phyloP scores from a whole-genome alignment of 2,329 filamentous ascomycete species.

The Hymenoscyphus fraxineus region DNA sequence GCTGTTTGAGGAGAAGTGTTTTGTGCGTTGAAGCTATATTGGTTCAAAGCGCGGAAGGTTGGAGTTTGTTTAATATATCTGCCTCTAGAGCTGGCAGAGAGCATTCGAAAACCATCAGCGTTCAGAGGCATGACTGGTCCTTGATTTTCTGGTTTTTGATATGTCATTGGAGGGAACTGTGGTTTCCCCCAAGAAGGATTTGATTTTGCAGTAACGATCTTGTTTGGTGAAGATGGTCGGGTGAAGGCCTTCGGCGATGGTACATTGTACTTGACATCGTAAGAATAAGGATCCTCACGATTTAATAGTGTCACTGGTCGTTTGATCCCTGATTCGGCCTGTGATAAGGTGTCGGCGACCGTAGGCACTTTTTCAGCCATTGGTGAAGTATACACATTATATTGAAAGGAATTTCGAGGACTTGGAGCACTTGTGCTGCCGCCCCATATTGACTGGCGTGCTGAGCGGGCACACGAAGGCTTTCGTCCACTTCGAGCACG shows the following conservation, averaged over 20 bases:
- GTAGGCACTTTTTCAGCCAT: background rate
- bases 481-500: background rate
- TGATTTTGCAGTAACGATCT: constrained; percentile 1
- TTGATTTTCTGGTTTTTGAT: background rate
- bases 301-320: background rate
- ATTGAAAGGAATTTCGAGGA: background rate
- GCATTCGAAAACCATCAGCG: background rate
- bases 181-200: background rate
- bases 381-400: background rate
- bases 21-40: background rate
- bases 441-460: background rate
- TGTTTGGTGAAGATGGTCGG: background rate
- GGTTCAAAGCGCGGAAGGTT: background rate
- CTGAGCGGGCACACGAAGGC: background rate
- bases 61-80: background rate
- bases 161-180: background rate
- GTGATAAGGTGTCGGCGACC: background rate
- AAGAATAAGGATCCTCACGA: background rate
- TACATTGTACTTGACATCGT: background rate
- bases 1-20: background rate
- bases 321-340: background rate
- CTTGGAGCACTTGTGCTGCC: background rate
- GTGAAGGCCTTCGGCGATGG: background rate
- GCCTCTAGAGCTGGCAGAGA: background rate
- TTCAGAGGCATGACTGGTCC: background rate